Percentiles rank a stretch among this genome's conserved stretches.
Evolutionary conservation across 2,329 filamentous ascomycete species (phyloP).

Genomic region (Coleophoma crateriformis): DNA sequence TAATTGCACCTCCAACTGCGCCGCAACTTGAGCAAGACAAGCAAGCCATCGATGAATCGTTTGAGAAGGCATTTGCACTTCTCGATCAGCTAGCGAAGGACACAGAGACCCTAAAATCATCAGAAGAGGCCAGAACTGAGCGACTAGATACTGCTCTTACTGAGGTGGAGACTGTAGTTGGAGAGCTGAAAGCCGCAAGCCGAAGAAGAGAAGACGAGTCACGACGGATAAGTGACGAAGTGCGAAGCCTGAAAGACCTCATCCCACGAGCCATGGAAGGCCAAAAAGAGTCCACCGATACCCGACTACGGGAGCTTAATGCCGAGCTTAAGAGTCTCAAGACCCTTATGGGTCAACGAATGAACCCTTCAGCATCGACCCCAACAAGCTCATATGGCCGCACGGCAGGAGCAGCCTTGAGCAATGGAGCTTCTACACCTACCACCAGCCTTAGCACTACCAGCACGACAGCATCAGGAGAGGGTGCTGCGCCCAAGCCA

Average conservation of each 20-base stretch:
- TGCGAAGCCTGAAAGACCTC: constrained; percentile 73
- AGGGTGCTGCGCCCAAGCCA: constrained; percentile 19
- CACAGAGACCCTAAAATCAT: constrained; percentile 79
- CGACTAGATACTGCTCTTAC: constrained; percentile 74
- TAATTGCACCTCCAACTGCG: constrained; percentile 89
- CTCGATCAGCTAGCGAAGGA: constrained; percentile 91
- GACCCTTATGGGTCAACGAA: constrained; percentile 67
- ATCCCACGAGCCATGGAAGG: constrained; percentile 86
- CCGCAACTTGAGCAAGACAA: constrained; percentile 95
- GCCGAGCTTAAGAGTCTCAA: constrained; percentile 89
- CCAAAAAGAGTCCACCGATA: constrained; percentile 80
- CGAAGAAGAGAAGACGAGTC: constrained; percentile 82
- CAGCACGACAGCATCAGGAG: constrained; percentile 10
- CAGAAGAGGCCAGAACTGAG: constrained; percentile 79
- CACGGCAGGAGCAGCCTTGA: constrained; percentile 6
- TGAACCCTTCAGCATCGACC: constrained; percentile 33
- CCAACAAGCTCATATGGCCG: constrained; percentile 21
- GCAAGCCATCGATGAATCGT: constrained; percentile 84
- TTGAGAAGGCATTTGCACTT: constrained; percentile 84
- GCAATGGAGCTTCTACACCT: constrained; percentile 3
- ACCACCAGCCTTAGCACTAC: constrained; percentile 6
- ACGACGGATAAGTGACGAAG: constrained; percentile 79
- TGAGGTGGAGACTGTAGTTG: constrained; percentile 79
- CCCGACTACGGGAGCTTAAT: constrained; percentile 76
- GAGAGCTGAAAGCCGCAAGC: constrained; percentile 75